Evolutionary conservation across 306 rosid genomes (phyloP).

Genomic region (Neltuma alba): DNA sequence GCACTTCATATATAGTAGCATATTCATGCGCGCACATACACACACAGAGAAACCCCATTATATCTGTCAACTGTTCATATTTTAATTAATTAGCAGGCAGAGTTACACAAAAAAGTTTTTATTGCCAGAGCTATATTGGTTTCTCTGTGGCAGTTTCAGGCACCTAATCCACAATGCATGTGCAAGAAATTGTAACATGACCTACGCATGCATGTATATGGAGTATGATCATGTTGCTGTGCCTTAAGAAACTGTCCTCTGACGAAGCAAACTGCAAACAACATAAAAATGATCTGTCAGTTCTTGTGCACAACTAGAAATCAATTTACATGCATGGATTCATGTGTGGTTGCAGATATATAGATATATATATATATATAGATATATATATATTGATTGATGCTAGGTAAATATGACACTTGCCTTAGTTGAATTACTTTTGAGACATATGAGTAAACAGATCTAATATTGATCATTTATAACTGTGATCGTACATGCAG

Average conservation of each 20-base stretch:
- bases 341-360: background rate
- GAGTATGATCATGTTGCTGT: background rate
- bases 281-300: background rate
- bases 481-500: background rate
- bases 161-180: background rate
- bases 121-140: conserved; percentile 3
- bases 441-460: conserved; percentile 6
- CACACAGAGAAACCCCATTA: background rate
- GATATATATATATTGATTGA: background rate
- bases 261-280: background rate
- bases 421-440: background rate
- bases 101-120: background rate
- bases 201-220: background rate
- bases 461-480: background rate
- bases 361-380: too few relatives aligned
- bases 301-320: background rate
- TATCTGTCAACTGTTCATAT: conserved; percentile 13
- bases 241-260: background rate
- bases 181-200: background rate
- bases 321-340: too few relatives aligned
- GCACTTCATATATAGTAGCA: conserved; percentile 30
- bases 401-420: conserved; percentile 2
- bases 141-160: conserved; percentile 30
- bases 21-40: background rate
- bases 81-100: conserved; percentile 20